Evolutionary conservation across 2,329 filamentous ascomycete genomes (phyloP), one percentile per base, ranked within the genome.

Genomic region (Fusarium pseudograminearum): DNA sequence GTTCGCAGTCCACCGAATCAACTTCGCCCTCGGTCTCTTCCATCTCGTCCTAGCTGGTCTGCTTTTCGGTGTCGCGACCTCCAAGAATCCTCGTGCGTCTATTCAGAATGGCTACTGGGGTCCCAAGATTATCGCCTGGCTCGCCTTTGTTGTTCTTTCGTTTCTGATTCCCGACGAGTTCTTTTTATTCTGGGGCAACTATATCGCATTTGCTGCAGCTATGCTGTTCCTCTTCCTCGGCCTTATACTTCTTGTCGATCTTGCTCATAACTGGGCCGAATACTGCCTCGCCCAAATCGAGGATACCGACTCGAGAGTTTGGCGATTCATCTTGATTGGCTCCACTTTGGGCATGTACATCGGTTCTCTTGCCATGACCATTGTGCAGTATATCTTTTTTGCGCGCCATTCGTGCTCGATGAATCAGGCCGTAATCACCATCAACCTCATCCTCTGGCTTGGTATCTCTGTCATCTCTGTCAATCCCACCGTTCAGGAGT

Each of bases 41-140:
- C 96, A 99, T 80, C 85, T 97, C 47, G 86, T 97, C 69, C 89
- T 98, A 73, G 94, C 93, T 7, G 83, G 93, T 50, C 86, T 98
- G 65, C 87, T 99, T 45, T 85, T 98, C 57, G 96, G 96, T 53
- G 94, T 99, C 53, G 89, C 88, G 55, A 93, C 90, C 48, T 96
- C 94, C 26, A 96, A 93, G 79, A 92, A 97, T 78, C 91, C 92
- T 45, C 91, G 96, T 70, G 94, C 96, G 4, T 87, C 89, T 20
- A 87, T 99, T 56, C 96, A 99, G 78, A 99, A 99, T 82, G 96
- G 95, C n/a, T 99, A 93, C 81, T 99, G 96, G 96, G 96, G 94
- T 3, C 96, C 96, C 46, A 99, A 99, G 83, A 87, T 99, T 61
- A 88, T 98, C 64, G 89, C 90, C 54, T 99, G 96, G 96, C 78